A percentile compares a stretch with the other conserved stretches of the same genome.
These are phyloP conservation scores for Canna indica DNA, from an alignment of 176 grass and related monocot species.

Conservation along the genomic window DNA sequence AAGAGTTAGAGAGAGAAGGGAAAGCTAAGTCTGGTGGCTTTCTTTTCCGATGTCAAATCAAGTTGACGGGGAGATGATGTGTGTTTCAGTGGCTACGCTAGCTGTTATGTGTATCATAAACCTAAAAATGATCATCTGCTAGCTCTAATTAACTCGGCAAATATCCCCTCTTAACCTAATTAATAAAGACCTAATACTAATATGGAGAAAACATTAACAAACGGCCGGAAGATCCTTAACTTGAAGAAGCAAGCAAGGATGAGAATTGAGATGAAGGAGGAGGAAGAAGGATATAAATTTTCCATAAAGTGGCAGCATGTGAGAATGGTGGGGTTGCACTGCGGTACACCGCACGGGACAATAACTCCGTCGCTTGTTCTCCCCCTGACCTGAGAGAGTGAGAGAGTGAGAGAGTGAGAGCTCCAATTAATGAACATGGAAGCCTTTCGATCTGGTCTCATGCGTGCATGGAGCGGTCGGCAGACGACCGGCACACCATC, in stretches of 20 bases:
- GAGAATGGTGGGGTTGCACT: constrained; percentile 16
- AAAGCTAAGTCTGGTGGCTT: constrained; percentile 43
- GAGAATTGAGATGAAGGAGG: too few relatives aligned
- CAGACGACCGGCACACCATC: not conserved
- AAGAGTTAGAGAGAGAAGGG: constrained; percentile 26
- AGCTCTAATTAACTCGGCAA: too few relatives aligned
- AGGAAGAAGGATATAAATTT: too few relatives aligned
- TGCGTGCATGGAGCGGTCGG: constrained; percentile 1
- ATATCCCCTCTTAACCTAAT: too few relatives aligned
- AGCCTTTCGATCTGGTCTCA: not conserved
- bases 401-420: too few relatives aligned
- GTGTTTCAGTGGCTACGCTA: not conserved
- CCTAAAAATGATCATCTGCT: too few relatives aligned
- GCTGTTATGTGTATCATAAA: not conserved
- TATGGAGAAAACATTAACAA: too few relatives aligned
- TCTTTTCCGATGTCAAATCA: constrained; percentile 94
- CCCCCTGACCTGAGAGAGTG: too few relatives aligned
- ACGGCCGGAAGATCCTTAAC: too few relatives aligned
- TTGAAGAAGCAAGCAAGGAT: too few relatives aligned
- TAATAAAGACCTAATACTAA: too few relatives aligned
- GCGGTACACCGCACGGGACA: constrained; percentile 3
- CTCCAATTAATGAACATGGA: not conserved
- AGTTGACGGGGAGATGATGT: constrained; percentile 36
- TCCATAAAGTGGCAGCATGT: too few relatives aligned
- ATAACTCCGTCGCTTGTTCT: not conserved